These are phyloP conservation scores for Penicillium verrucosum DNA, from an alignment of 2,329 filamentous ascomycete species.

Conservation along the genomic window DNA sequence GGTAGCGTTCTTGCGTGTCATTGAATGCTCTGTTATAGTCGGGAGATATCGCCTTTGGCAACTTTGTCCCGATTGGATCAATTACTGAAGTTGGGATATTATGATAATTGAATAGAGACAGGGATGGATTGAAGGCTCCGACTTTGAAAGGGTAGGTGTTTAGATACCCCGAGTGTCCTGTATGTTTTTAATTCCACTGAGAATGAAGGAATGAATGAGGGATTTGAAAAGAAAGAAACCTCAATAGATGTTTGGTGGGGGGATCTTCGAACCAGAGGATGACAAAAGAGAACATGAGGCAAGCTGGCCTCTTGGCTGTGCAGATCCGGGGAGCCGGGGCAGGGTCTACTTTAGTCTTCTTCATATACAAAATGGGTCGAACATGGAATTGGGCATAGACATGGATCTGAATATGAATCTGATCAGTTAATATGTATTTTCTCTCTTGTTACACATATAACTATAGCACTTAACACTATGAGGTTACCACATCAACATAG, in stretches of 20 bases:
- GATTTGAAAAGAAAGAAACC: constrained; percentile 3
- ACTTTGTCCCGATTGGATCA: not conserved
- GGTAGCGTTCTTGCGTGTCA: constrained; percentile 38
- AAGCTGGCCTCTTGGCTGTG: constrained; percentile 14
- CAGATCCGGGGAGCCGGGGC: constrained; percentile 4
- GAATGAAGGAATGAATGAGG: constrained; percentile 16
- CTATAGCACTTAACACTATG: not conserved
- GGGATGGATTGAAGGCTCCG: not conserved
- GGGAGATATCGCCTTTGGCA: not conserved
- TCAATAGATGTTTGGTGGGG: constrained; percentile 6
- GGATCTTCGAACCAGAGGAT: constrained; percentile 1
- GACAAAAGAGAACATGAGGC: constrained; percentile 9
- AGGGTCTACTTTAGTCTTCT: not conserved
- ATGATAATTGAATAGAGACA: not conserved
- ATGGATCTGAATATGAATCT: not conserved
- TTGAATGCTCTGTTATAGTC: constrained; percentile 20
- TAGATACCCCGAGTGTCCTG: not conserved
- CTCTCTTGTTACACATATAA: not conserved
- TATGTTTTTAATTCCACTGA: not conserved
- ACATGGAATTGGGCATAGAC: not conserved
- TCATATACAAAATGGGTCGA: not conserved
- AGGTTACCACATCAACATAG: not conserved
- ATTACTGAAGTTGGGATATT: constrained; percentile 1
- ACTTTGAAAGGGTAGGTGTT: not conserved
- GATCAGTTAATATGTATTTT: not conserved